Percentiles rank a stretch among this genome's conserved stretches.
Evolutionary conservation across 371 early-diverging fungal genomes (phyloP).

Genomic region (Smittium culicis): DNA sequence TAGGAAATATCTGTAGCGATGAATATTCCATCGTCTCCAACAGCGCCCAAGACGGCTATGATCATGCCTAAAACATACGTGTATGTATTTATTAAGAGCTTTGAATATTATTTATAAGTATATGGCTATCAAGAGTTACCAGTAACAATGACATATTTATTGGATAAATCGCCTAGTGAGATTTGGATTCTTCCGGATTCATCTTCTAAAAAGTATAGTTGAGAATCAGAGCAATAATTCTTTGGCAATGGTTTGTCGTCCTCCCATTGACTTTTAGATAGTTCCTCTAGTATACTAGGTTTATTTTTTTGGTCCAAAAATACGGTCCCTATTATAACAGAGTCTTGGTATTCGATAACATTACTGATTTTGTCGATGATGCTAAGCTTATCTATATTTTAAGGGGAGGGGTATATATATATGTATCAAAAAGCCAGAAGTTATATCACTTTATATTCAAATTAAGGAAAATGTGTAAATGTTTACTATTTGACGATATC

Average conservation of each 20-base stretch:
- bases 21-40: conserved; percentile 29
- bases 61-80: conserved; percentile 58
- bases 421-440: not conserved
- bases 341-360: not conserved
- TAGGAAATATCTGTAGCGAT: conserved; percentile 36
- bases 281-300: conserved; percentile 74
- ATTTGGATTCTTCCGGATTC: conserved; percentile 73
- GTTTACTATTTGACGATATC: not conserved
- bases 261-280: conserved; percentile 58
- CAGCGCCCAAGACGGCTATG: conserved; percentile 63
- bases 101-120: conserved; percentile 49
- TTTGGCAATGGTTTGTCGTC: conserved; percentile 42
- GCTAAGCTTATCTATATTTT: not conserved
- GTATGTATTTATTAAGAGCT: conserved; percentile 63
- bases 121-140: conserved; percentile 27
- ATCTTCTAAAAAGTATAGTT: conserved; percentile 67
- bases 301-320: conserved; percentile 70
- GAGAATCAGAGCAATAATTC: conserved; percentile 48
- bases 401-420: no score
- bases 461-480: not conserved
- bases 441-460: not conserved
- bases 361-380: not conserved
- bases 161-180: conserved; percentile 35
- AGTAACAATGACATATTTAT: conserved; percentile 44
- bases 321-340: conserved; percentile 57